Evolutionary conservation across 768 basidiomycete genomes (phyloP).

Genomic region (Russula abietina): DNA sequence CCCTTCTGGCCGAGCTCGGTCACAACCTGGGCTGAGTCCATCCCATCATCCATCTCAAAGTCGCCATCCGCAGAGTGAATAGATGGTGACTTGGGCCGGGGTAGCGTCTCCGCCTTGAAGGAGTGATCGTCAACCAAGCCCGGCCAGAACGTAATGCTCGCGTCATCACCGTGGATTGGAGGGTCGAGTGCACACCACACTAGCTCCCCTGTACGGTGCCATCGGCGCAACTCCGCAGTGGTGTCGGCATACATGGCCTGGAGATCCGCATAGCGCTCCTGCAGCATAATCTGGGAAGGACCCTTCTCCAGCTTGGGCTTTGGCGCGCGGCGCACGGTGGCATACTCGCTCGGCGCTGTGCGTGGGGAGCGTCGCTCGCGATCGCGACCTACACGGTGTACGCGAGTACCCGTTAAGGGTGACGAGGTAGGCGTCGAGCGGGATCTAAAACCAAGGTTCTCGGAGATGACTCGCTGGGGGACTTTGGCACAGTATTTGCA

Average conservation of each 20-base stretch:
- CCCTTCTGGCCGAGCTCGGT: neutral
- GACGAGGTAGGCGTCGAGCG: conserved; percentile 3
- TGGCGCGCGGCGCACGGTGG: conserved; percentile 37
- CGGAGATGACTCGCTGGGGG: conserved; percentile 64
- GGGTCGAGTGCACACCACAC: conserved; percentile 59
- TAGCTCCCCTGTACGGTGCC: conserved; percentile 64
- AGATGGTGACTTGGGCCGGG: conserved; percentile 25
- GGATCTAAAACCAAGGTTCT: conserved; percentile 45
- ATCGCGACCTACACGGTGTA: conserved; percentile 19
- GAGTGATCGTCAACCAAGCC: conserved; percentile 56
- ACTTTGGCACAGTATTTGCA: conserved; percentile 77
- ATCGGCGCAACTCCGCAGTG: conserved; percentile 44
- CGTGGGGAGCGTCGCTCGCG: conserved; percentile 16
- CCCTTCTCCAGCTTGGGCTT: conserved; percentile 31
- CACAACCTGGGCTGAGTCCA: neutral
- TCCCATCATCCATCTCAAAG: conserved; percentile 25
- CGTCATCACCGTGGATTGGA: conserved; percentile 42
- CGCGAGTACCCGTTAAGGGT: conserved; percentile 4
- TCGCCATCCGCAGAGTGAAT: conserved; percentile 25
- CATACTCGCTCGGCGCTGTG: conserved; percentile 33
- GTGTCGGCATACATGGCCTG: conserved; percentile 47
- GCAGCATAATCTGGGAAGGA: conserved; percentile 47
- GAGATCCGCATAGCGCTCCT: conserved; percentile 60
- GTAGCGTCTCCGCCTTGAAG: conserved; percentile 42
- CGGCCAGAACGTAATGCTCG: conserved; percentile 67